Base-by-base conservation (phyloP, 2,329 filamentous ascomycete species). In the Dryadomyces quercus-mongolicae region DNA sequence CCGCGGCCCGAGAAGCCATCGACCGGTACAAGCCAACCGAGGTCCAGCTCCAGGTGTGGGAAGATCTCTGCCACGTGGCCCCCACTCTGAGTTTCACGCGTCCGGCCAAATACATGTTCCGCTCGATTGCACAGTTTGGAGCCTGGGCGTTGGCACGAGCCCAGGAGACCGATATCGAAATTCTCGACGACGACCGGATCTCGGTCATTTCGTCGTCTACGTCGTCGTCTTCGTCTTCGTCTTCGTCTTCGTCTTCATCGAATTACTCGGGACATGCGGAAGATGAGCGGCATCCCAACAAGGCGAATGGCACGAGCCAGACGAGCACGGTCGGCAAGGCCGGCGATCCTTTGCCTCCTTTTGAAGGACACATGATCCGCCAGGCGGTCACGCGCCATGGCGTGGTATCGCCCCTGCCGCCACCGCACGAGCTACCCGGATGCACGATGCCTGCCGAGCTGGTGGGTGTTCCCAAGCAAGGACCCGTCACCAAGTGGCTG, bases 81-180 rank as follows among this genome's bases (percentile, higher is more conserved):
- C 88, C 92, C 1, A 96, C 91, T 0, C 75, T 97, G n/a, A 95
- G 88, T 62, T 97, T 95, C 66, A 97, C 92, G 0, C 80, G 85
- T n/a, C 93, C 93, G 0, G 93, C 92, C 48, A 97, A 97, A 67
- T 87, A 86, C 70, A 96, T 97, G 90, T 97, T 89, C 66, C 81
- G 92, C 49, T 88, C 88, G 1, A 82, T 96, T 52, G 87, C 93
- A 0, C 92, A 96, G 61, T 97, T 98, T 63, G 86, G 90, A 2
- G 89, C 91, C 0, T 97, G 91, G 91, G 86, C 86, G 0, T 75
- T 96, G 21, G 88, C 91, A 77, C 55, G 85, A 59, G 89, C 90
- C 0, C 91, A 96, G 64, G 78, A 88, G 56, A 80, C 78, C 1
- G 80, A 81, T 1, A 91, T 95, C 54, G 86, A 93, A 18, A 92